Evolutionary conservation across 768 basidiomycete genomes (phyloP).

Genomic region (Cyclocybe cylindracea): DNA sequence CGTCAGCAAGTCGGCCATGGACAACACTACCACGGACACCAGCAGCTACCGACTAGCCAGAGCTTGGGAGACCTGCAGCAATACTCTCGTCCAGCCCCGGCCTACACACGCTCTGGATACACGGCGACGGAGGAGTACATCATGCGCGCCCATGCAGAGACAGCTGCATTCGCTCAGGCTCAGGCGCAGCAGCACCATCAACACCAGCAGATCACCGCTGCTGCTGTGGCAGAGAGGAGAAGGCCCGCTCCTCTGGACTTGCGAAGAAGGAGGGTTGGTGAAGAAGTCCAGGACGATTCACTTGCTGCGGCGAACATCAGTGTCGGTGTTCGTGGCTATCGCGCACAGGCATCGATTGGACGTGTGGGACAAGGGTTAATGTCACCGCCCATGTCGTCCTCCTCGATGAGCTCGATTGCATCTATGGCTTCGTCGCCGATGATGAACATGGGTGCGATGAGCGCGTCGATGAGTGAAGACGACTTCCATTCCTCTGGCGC

Average conservation of each 20-base stretch:
- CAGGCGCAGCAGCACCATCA: conserved; percentile 14
- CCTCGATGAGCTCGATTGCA: conserved; percentile 10
- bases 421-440: conserved; percentile 10
- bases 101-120: conserved; percentile 47
- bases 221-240: conserved; percentile 19
- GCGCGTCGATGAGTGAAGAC: conserved; percentile 29
- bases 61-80: conserved; percentile 17
- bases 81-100: conserved; percentile 22
- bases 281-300: conserved; percentile 12
- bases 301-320: conserved; percentile 30
- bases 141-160: conserved; percentile 54
- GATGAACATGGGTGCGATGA: conserved; percentile 2
- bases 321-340: conserved; percentile 43
- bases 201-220: neutral
- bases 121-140: conserved; percentile 71
- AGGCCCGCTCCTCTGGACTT: conserved; percentile 39
- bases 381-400: conserved; percentile 11
- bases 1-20: neutral
- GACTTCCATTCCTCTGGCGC: conserved; percentile 34
- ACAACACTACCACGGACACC: neutral
- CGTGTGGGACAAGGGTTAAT: conserved; percentile 17
- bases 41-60: conserved; percentile 14
- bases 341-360: conserved; percentile 34
- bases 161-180: conserved; percentile 17
- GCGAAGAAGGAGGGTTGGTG: conserved; percentile 19